Percentiles rank a stretch among this genome's conserved stretches.
Conservation (phyloP, 1,139 yeast genomes). For the Zygosaccharomyces sapae region DNA sequence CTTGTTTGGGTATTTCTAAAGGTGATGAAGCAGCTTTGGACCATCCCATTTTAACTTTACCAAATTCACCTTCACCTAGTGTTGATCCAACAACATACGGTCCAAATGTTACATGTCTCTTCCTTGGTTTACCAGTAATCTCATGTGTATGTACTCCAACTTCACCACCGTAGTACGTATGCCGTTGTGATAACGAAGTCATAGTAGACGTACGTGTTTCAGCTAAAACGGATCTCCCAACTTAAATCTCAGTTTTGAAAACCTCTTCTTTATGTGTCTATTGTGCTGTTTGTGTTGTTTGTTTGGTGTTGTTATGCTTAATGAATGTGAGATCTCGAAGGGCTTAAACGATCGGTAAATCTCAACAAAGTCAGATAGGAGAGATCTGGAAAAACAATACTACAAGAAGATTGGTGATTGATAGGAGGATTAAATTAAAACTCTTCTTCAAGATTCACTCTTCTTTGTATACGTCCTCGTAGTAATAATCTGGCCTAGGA, state of each 20-base stretch:
- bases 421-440: not conserved
- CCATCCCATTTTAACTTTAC: conserved; percentile 96
- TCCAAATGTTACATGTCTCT: conserved; percentile 62
- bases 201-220: conserved; percentile 6
- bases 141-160: conserved; percentile 10
- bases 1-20: conserved; percentile 58
- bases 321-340: conserved; percentile 1
- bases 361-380: conserved; percentile 4
- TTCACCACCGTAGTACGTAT: conserved; percentile 28
- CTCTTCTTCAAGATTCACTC: not conserved
- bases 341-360: conserved; percentile 1
- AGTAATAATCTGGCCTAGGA: not conserved
- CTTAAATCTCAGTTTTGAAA: not conserved
- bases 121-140: conserved; percentile 11
- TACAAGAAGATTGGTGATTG: too few species aligned
- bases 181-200: conserved; percentile 21
- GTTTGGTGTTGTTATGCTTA: conserved; percentile 2
- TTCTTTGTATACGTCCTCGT: too few species aligned
- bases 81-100: conserved; percentile 86
- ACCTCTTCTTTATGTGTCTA: not conserved
- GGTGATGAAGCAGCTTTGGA: conserved; percentile 35
- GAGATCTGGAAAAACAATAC: not conserved
- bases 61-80: conserved; percentile 95
- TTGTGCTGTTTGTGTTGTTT: not conserved
- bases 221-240: not conserved